Base-by-base conservation (phyloP, 1,284 basidiomycete species). In the Pascua guehoae region DNA sequence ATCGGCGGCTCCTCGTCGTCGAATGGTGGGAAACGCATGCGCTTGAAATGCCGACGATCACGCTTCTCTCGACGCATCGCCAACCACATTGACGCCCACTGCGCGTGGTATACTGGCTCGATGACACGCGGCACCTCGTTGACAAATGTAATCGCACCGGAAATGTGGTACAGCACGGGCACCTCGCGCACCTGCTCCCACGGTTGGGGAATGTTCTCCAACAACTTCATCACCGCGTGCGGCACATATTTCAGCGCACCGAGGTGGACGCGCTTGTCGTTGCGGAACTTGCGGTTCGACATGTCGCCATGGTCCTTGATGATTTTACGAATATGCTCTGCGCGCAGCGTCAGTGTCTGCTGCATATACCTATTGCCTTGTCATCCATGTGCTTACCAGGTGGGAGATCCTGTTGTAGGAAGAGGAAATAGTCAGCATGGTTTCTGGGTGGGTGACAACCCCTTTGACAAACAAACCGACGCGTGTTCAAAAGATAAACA, bases 31-130 rank as follows among this genome's bases (percentile, higher is more conserved):
- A 99, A 99, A n/a, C 96, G 87, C 94, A 99, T 98, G 52, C 96
- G 91, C 81, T 99, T 99, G 81, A 99, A 98, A 76, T 99, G 96
- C 53, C 96, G 83, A 72, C 96, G 89, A 76, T 99, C 96, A 58
- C 96, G 86, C 82, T 99, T 99, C 80, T 99, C 96, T 66, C 96
- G 82, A 65, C 96, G 85, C 96, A 98, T 98, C 17, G 96, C 95
- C 41, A 99, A 82, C 96, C 96, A 99, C 96, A 98, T 98, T 5
- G 91, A 90, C 69, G 92, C 94, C 96, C 96, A 98, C 72, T 98
- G 96, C 0, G 96, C 94, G 74, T 99, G 96, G 78, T 97, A 98
- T 65, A 99, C 85, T 7, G 96, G 96, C 74, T 98, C 94, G 60
- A 98, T 90, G 63, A 98, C 87, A 48, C 91, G 88, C 49, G 96